phyloP scores from a whole-genome alignment of 1,139 yeast genomes.

The Sugiyamaella sp. region DNA sequence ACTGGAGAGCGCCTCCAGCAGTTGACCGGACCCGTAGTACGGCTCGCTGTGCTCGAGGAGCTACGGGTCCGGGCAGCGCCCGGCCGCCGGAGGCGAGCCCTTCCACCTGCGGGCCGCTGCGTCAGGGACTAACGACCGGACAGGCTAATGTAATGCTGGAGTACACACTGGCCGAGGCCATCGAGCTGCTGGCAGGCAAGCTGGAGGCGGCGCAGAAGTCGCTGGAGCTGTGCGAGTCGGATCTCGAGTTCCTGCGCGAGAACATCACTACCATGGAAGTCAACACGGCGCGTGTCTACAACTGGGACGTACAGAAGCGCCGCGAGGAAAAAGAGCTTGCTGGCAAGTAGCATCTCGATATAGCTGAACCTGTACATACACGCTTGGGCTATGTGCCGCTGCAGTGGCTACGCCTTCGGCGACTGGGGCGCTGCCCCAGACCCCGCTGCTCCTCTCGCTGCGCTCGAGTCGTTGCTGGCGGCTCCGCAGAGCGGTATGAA shows the following conservation, averaged over 20 bases:
- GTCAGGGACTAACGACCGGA: not conserved
- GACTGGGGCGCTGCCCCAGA: not conserved
- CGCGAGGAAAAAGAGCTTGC: slow-evolving; percentile 44
- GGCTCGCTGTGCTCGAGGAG: not conserved
- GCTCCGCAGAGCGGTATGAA: too few relatives aligned
- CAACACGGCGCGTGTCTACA: slow-evolving; percentile 90
- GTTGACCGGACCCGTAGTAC: not conserved
- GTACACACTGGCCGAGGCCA: slow-evolving; percentile 87
- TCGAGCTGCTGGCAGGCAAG: slow-evolving; percentile 64
- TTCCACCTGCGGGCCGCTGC: not conserved
- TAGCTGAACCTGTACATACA: not conserved
- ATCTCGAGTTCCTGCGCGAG: slow-evolving; percentile 83
- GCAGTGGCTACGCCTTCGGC: not conserved
- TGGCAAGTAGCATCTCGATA: not conserved
- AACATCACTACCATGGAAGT: slow-evolving; percentile 98
- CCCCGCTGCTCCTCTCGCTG: not conserved
- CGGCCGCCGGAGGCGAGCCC: not conserved
- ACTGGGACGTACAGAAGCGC: slow-evolving; percentile 93
- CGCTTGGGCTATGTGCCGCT: not conserved
- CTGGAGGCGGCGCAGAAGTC: slow-evolving; percentile 64
- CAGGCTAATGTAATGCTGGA: slow-evolving; percentile 94
- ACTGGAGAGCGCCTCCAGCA: not conserved
- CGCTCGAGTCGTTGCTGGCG: slow-evolving; percentile 2
- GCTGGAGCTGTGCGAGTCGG: slow-evolving; percentile 69
- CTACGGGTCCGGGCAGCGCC: not conserved